Evolutionary conservation across 805 yeast species (phyloP), one percentile per base, ranked within the genome.

Genomic region (Metschnikowia hibisci): DNA sequence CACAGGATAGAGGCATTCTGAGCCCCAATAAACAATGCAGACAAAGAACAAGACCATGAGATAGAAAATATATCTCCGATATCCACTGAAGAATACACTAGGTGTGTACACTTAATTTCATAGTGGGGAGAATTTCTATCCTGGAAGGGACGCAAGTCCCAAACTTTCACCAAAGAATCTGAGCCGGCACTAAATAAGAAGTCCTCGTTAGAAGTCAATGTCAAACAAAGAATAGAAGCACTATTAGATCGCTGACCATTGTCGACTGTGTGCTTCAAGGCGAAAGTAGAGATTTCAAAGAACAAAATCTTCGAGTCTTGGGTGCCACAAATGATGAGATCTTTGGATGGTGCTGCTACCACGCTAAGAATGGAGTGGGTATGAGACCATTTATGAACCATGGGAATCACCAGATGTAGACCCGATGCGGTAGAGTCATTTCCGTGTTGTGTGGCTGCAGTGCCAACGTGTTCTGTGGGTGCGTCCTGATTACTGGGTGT

Each of bases 41-140:
- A 73, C 9, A 77, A 60, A 2, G 65, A 51, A 14, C 78, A 76
- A 12, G 82, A 73, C 80, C 93, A 87, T 6, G 81, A 77, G 27
- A 91, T 65, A 7, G 96, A 83, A 58, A 91, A 91, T 13, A 91
- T 84, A 62, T 91, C 99, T 39, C 99, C 99, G 40, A 91, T 84
- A 65, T 91, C 99, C 28, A 84, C 75, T 9, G 84, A 62, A 1
- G 96, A 84, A 61, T 91, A 91, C 6, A 90, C 78, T 0, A 95
- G 84, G 54, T 85, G 84, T 0, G 84, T 58, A 41, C 72, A 67
- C 10, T 44, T 50, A 30, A 60, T 54, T 23, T 47, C 45, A 14
- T 31, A 40, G 27, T 26, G 34, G 18, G 44, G 35, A n/a, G 51
- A 46, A 16, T 42, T 26, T 25, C 39, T 42, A n/a, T 52, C 46